Evolutionary conservation across 805 yeast species (phyloP), one percentile per base, ranked within the genome.

Genomic region (Saccharomycopsis amapae): DNA sequence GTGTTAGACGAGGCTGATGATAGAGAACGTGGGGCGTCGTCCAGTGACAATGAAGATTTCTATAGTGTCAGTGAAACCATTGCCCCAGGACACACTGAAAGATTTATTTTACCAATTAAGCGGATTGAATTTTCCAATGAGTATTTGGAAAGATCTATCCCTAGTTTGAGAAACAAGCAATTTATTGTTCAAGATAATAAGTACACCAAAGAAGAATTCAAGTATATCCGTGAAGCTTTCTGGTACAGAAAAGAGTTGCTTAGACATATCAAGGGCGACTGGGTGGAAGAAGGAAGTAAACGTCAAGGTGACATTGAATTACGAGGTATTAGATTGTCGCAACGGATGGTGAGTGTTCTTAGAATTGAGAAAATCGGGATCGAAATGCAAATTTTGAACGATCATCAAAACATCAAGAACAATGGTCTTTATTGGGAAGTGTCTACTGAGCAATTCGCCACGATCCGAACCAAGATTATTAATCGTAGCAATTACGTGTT

Each of bases 201-300:
- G 49, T 65, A 75, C 4, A 67, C 76, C 0, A 73, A 69, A 40
- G 78, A 75, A 7, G 86, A 84, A 49, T 80, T 73, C 30, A 55
- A 55, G 37, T 73, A 68, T 44, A 73, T 78, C 63, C 69, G 78
- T 46, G 80, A 78, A 50, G 65, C 75, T 2, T 93, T 88, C 61
- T 90, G 98, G 98, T 75, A 83, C 52, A 65, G 95, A 47, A 78
- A 82, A 46, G 71, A 72, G 50, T 59, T 93, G 1, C 64, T 90
- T 43, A 67, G 72, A 38, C 65, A 67, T 13, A 55, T 93, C 4
- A 60, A 63, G 2, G 96, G 95, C 2, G 55, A 61, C 2, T 90
- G 98, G 98, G 56, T 55, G 19, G 61, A 67, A 3, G 57, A 52
- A n/a, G 38, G 44, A 18, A 64, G 61, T 17, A 64, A 62, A 33